These are phyloP conservation scores for Adansonia gregorii DNA, from an alignment of 441 rosid species.

Conservation along the genomic window DNA sequence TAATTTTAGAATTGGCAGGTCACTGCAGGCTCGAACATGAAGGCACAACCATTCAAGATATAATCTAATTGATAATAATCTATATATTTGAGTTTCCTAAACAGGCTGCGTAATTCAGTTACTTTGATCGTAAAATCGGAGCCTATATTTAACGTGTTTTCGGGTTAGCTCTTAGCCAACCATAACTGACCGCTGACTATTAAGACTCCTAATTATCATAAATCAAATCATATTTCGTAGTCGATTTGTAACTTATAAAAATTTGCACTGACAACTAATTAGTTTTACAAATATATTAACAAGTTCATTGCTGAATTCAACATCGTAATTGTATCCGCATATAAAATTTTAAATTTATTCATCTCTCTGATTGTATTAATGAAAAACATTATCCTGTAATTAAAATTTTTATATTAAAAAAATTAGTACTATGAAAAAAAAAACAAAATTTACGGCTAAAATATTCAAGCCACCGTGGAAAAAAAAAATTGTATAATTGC, in stretches of 20 bases:
- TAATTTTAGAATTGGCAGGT: not conserved
- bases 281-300: too few species aligned
- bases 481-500: not conserved
- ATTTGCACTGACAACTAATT: too few species aligned
- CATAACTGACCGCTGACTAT: conserved; percentile 1
- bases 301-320: too few species aligned
- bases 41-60: not conserved
- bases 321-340: too few species aligned
- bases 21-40: not conserved
- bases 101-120: not conserved
- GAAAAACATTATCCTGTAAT: too few species aligned
- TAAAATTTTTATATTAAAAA: too few species aligned
- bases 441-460: not conserved
- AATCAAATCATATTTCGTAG: not conserved
- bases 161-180: not conserved
- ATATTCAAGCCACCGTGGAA: not conserved
- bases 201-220: not conserved
- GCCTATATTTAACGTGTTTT: not conserved
- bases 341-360: too few species aligned
- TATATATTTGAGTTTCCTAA: not conserved
- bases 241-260: not conserved
- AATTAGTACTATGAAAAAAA: too few species aligned
- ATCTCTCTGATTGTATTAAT: too few species aligned
- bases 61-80: not conserved
- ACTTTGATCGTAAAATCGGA: not conserved